phyloP scores from a whole-genome alignment of 2,329 filamentous ascomycete genomes.

The Phialophora expanda region DNA sequence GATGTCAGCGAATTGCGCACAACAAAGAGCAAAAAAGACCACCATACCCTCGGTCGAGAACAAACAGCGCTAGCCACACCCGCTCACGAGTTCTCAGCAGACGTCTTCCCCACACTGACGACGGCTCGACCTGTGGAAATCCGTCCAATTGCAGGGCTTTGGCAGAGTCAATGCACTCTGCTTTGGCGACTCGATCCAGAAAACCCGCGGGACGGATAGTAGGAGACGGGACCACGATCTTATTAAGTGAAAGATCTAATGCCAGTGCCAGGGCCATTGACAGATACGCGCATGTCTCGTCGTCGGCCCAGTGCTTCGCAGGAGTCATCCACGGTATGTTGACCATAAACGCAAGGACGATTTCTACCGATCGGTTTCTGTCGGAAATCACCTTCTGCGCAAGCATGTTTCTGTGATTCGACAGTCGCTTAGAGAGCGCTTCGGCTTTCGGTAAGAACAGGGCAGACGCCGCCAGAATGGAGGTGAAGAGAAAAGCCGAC shows the following conservation, averaged over 20 bases:
- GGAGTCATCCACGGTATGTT: slow-evolving; percentile 78
- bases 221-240: slow-evolving; percentile 65
- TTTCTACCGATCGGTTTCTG: slow-evolving; percentile 72
- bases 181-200: slow-evolving; percentile 60
- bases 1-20: background rate
- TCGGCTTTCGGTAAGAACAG: slow-evolving; percentile 69
- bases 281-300: slow-evolving; percentile 74
- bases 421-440: slow-evolving; percentile 68
- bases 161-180: slow-evolving; percentile 72
- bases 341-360: slow-evolving; percentile 75
- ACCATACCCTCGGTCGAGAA: slow-evolving; percentile 66
- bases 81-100: slow-evolving; percentile 69
- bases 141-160: slow-evolving; percentile 71
- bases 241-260: slow-evolving; percentile 71
- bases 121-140: slow-evolving; percentile 66
- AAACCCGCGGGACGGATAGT: slow-evolving; percentile 52
- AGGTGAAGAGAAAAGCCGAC: slow-evolving; percentile 74
- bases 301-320: slow-evolving; percentile 70
- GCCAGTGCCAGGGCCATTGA: slow-evolving; percentile 72
- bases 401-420: slow-evolving; percentile 67
- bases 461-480: slow-evolving; percentile 70
- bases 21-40: background rate
- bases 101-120: slow-evolving; percentile 64
- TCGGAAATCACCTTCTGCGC: slow-evolving; percentile 66
- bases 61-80: slow-evolving; percentile 73